Evolutionary conservation across 2,329 filamentous ascomycete genomes (phyloP).

Genomic region (Sarocladium brachiariae): DNA sequence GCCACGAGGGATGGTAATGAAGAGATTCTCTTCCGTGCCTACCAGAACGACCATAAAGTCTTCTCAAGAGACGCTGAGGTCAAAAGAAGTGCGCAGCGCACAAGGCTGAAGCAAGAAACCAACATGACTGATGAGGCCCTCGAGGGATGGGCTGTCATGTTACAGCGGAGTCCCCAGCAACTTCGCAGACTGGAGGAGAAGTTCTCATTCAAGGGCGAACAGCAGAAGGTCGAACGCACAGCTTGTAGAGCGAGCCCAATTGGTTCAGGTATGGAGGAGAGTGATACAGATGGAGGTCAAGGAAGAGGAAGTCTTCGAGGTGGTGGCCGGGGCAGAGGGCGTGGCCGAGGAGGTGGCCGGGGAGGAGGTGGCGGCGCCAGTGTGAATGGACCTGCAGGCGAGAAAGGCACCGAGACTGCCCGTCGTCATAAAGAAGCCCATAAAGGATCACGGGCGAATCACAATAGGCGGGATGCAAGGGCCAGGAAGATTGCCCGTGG

Average conservation of each 20-base stretch:
- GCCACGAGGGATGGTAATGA: conserved; percentile 52
- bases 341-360: conserved; percentile 39
- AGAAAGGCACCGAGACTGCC: conserved; percentile 65
- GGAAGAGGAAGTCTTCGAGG: conserved; percentile 38
- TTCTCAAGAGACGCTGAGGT: conserved; percentile 70
- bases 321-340: conserved; percentile 37
- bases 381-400: conserved; percentile 57
- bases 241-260: conserved; percentile 53
- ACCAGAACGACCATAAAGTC: conserved; percentile 53
- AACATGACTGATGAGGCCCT: conserved; percentile 90
- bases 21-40: conserved; percentile 66
- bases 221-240: conserved; percentile 58
- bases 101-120: conserved; percentile 63
- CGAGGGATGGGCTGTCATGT: conserved; percentile 90
- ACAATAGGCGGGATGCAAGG: conserved; percentile 69
- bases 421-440: conserved; percentile 73
- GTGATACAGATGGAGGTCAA: conserved; percentile 38
- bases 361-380: conserved; percentile 51
- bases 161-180: conserved; percentile 63
- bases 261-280: conserved; percentile 51
- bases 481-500: conserved; percentile 58
- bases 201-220: conserved; percentile 60
- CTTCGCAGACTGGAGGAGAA: conserved; percentile 64
- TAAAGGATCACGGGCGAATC: conserved; percentile 77
- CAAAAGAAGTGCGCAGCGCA: conserved; percentile 55